Conservation (phyloP, 805 yeast species). For the Kodamaea jinghongensis region DNA sequence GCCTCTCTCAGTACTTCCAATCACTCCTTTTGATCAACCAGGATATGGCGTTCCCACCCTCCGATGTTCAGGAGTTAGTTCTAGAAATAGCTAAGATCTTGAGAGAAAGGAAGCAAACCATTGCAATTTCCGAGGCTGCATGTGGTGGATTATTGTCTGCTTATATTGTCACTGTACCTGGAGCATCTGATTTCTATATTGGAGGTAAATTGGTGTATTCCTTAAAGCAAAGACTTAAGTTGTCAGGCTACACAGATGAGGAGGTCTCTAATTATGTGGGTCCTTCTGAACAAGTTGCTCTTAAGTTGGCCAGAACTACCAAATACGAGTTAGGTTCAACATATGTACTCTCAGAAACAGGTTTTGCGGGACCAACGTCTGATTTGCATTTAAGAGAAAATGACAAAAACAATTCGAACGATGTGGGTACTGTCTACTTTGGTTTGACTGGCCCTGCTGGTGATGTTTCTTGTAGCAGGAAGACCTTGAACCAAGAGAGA, state of each 20-base stretch:
- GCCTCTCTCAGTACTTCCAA: not conserved
- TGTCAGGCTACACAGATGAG: conserved; percentile 73
- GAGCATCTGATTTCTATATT: conserved; percentile 78
- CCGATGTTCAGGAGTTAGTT: conserved; percentile 49
- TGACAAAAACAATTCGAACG: conserved; percentile 23
- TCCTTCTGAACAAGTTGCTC: conserved; percentile 72
- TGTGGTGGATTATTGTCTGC: conserved; percentile 87
- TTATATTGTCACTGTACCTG: conserved; percentile 76
- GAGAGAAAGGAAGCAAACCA: conserved; percentile 53
- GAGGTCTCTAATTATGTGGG: conserved; percentile 77
- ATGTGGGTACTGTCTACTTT: conserved; percentile 66
- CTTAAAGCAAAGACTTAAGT: conserved; percentile 65
- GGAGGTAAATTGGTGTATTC: conserved; percentile 84
- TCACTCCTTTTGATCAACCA: not conserved
- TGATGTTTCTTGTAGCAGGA: conserved; percentile 44
- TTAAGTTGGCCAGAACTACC: conserved; percentile 73
- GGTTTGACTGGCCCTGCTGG: conserved; percentile 69
- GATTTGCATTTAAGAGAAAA: conserved; percentile 36
- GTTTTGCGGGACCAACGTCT: conserved; percentile 77
- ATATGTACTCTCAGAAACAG: conserved; percentile 80
- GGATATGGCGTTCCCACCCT: conserved; percentile 55
- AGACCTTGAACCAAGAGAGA: conserved; percentile 52
- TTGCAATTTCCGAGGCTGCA: conserved; percentile 84
- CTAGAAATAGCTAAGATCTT: conserved; percentile 56
- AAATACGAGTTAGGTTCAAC: conserved; percentile 80